phyloP scores from a whole-genome alignment of 495 filamentous ascomycete genomes.

The Penicillium canescens region DNA sequence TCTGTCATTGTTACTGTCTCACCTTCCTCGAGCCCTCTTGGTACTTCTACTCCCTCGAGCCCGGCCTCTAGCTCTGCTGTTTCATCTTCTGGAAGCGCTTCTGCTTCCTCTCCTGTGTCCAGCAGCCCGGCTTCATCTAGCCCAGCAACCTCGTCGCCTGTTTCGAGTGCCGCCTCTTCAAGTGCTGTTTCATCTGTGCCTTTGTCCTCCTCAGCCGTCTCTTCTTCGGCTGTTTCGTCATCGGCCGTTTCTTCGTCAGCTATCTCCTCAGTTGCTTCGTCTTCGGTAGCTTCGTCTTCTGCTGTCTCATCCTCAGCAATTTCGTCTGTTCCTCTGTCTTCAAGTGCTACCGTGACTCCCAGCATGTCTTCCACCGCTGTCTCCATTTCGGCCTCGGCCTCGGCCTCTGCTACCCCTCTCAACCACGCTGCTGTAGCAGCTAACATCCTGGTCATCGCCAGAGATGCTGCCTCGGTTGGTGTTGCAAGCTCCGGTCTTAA shows the following conservation, averaged over 20 bases:
- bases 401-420: conserved; percentile 22
- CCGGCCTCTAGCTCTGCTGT: conserved; percentile 5
- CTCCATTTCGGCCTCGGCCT: conserved; percentile 18
- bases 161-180: neutral
- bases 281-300: neutral
- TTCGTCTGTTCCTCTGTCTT: conserved; percentile 14
- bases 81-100: conserved; percentile 2
- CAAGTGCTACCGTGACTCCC: conserved; percentile 17
- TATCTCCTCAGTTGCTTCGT: neutral
- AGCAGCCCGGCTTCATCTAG: conserved; percentile 3
- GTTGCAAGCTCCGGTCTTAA: conserved; percentile 56
- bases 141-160: neutral
- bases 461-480: conserved; percentile 44
- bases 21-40: conserved; percentile 2
- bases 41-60: neutral
- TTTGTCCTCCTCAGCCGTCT: neutral
- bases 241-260: neutral
- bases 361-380: conserved; percentile 30
- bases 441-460: conserved; percentile 60
- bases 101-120: conserved; percentile 1
- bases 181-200: neutral
- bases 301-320: neutral
- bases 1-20: conserved; percentile 1
- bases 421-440: conserved; percentile 30
- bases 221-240: neutral